A percentile compares a stretch with the other conserved stretches of the same genome.
These are phyloP conservation scores for Malus hybrid DNA, from an alignment of 331 rosid genomes.

Conservation along the genomic window DNA sequence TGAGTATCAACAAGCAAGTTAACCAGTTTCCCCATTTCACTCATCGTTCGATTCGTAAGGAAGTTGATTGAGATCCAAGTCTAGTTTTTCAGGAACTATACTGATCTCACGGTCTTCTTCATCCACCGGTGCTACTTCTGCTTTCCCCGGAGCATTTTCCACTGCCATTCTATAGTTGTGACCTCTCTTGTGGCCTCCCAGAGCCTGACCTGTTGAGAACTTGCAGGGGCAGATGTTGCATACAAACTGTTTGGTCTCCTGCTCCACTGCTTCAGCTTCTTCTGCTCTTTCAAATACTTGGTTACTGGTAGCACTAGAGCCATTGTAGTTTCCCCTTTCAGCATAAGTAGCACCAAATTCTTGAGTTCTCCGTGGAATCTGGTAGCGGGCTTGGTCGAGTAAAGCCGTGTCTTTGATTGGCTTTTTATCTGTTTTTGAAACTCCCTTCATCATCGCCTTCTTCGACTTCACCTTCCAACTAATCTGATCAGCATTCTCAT, in stretches of 20 bases:
- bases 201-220: neutral
- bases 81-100: neutral
- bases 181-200: slow-evolving; percentile 9
- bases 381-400: neutral
- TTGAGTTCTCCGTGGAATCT: neutral
- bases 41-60: neutral
- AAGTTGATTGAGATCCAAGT: neutral
- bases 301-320: no score
- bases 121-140: neutral
- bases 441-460: neutral
- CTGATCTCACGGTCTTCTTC: neutral
- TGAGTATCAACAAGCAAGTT: neutral
- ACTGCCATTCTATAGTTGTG: neutral
- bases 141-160: neutral
- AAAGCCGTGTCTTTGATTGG: neutral
- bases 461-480: neutral
- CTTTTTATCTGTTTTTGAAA: neutral
- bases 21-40: neutral
- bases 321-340: neutral
- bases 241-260: neutral
- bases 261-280: neutral
- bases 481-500: neutral
- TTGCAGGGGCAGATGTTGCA: slow-evolving; percentile 7
- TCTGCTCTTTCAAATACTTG: neutral
- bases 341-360: neutral